Conservation (phyloP, 495 filamentous ascomycete genomes). For the Penicillium cosmopolitanum region DNA sequence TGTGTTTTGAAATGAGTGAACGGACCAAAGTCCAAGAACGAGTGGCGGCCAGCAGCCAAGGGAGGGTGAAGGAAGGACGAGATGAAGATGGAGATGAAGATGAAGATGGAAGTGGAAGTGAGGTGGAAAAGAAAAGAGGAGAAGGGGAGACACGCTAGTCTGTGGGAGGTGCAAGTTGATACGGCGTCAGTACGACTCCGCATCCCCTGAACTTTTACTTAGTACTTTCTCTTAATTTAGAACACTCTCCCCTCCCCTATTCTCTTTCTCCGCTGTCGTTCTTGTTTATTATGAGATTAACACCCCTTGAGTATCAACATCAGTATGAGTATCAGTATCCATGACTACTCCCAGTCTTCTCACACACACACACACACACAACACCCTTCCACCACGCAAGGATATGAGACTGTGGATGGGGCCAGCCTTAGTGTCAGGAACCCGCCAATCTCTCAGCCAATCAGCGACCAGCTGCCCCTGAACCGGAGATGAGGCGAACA, state of each 20-base stretch:
- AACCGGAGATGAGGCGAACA: slow-evolving; percentile 23
- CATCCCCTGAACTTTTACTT: slow-evolving; percentile 13
- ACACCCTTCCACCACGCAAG: background rate
- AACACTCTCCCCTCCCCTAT: background rate
- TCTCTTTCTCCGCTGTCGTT: background rate
- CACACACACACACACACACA: background rate
- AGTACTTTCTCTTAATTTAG: slow-evolving; percentile 4
- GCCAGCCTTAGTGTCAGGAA: slow-evolving; percentile 37
- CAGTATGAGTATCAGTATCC: background rate
- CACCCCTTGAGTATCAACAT: no score
- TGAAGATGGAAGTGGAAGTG: slow-evolving; percentile 20
- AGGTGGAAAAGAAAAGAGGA: slow-evolving; percentile 25
- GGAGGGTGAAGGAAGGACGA: slow-evolving; percentile 13
- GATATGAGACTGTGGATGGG: slow-evolving; percentile 4
- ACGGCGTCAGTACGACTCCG: slow-evolving; percentile 1
- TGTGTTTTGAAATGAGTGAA: slow-evolving; percentile 31
- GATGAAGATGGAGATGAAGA: slow-evolving; percentile 16
- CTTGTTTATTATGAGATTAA: background rate
- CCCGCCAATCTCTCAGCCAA: slow-evolving; percentile 29
- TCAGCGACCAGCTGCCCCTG: slow-evolving; percentile 26
- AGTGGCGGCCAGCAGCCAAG: slow-evolving; percentile 38
- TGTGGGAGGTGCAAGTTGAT: background rate
- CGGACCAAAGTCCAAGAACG: slow-evolving; percentile 31
- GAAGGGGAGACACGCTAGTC: slow-evolving; percentile 18
- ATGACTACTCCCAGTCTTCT: background rate